These are phyloP conservation scores for Symmetrospora coprosmae DNA, from an alignment of 768 basidiomycete species.

Conservation along the genomic window DNA sequence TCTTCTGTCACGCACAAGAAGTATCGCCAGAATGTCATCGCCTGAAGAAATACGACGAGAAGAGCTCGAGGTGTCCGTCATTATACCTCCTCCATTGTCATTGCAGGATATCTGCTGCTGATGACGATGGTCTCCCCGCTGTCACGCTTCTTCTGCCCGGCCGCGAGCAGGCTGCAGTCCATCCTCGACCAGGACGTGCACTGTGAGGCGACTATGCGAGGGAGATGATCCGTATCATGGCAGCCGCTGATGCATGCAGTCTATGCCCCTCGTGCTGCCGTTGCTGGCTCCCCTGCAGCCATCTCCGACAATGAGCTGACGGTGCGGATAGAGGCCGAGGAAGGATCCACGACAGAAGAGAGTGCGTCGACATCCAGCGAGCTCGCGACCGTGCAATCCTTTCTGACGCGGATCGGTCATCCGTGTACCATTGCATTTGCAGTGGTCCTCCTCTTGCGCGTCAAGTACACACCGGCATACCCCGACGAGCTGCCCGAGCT, in stretches of 20 bases:
- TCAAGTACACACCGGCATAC: constrained; percentile 67
- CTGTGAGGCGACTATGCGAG: neutral
- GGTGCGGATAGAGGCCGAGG: constrained; percentile 79
- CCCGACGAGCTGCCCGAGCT: constrained; percentile 70
- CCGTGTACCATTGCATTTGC: neutral
- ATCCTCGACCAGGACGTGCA: constrained; percentile 9
- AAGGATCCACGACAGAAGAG: constrained; percentile 50
- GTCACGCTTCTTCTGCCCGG: neutral
- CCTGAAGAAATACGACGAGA: neutral
- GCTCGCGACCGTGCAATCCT: constrained; percentile 12
- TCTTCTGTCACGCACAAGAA: too few relatives aligned
- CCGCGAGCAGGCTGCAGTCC: neutral
- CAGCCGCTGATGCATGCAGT: neutral
- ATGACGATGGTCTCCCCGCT: neutral
- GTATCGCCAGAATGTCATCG: too few relatives aligned
- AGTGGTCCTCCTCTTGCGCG: constrained; percentile 62
- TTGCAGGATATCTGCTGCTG: neutral
- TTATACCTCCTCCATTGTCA: too few relatives aligned
- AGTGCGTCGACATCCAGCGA: constrained; percentile 32
- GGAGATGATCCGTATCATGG: neutral
- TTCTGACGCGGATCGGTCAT: too few relatives aligned
- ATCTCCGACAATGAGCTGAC: constrained; percentile 64
- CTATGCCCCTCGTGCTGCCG: neutral
- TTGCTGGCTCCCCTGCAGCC: constrained; percentile 46
- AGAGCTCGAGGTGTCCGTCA: constrained; percentile 10